Base-by-base conservation (phyloP, 768 basidiomycete species). In the Mycena polygramma region DNA sequence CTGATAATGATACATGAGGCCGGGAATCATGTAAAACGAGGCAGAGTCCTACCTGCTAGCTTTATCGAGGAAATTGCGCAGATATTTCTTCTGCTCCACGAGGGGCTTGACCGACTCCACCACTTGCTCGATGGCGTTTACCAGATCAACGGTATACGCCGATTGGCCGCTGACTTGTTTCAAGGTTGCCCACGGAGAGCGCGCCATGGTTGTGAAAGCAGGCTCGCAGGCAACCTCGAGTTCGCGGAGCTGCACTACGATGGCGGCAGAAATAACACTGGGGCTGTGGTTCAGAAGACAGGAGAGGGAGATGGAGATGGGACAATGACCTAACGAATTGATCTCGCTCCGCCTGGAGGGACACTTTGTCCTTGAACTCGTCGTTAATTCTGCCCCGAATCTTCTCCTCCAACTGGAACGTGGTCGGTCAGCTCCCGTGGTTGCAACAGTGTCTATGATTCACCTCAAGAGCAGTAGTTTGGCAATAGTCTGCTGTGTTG, bases 401-500 rank as follows among this genome's bases (percentile, higher is more conserved):
- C 75, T 94, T 95, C 74, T 97, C 95, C 77, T 99, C 98, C 36
- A 99, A 87, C 95, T 98, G 77, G 26, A 58, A 60, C 26, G 52
- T 63, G 24, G 46, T 68, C 15, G 73, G 39, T 66, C 15, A 74
- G 39, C n/a, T 26, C 19, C 4, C 61, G 45, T 64, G 24, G 22
- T 43, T 11, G 22, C n/a, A 30, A 54, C 19, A 30, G 26, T 58
- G 22, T 17, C 22, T 41, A 17, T 30, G 41, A 54, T 83, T 13
- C 74, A 92, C 96, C 88, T 98, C 95, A 22, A 90, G 77, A 1
- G 97, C 94, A 3, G 97, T 99, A 1, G 89, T 90, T 72, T 96
- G 94, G 77, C 98, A 99, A 78, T 99, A 99, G 77, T 99, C 97
- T 1, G 97, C 97, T 0, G 98, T 99, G 76, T 99, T 99, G 77